These are phyloP conservation scores for Teratosphaeria viscida DNA, from an alignment of 2,329 filamentous ascomycete species.

Conservation along the genomic window DNA sequence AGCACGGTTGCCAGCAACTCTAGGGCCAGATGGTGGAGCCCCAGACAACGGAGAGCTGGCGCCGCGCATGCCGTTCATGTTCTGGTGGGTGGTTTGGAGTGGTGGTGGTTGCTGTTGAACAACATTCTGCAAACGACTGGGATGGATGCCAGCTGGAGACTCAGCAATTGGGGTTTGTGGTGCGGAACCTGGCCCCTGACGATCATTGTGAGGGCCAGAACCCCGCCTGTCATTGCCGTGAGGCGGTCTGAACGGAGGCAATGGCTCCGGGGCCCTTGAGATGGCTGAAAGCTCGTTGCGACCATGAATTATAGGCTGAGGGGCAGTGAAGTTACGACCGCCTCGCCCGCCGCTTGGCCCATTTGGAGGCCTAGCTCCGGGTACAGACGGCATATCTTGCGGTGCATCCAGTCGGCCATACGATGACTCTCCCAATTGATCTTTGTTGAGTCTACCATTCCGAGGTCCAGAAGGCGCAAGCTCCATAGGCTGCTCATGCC, in stretches of 20 bases:
- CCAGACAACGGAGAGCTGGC: slow-evolving; percentile 17
- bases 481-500: slow-evolving; percentile 24
- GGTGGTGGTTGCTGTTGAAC: slow-evolving; percentile 13
- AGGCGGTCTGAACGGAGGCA: slow-evolving; percentile 4
- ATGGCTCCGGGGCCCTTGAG: slow-evolving; percentile 2
- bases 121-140: slow-evolving; percentile 18
- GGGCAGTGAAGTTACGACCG: slow-evolving; percentile 30
- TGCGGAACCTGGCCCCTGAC: slow-evolving; percentile 9
- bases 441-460: slow-evolving; percentile 38
- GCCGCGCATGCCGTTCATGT: slow-evolving; percentile 13
- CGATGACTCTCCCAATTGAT: slow-evolving; percentile 23
- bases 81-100: slow-evolving; percentile 15
- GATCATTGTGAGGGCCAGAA: slow-evolving; percentile 14
- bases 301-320: slow-evolving; percentile 2
- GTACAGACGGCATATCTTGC: slow-evolving; percentile 46
- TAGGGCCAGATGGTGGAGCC: slow-evolving; percentile 20
- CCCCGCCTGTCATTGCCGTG: slow-evolving; percentile 7
- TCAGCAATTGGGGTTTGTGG: slow-evolving; percentile 19
- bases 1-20: slow-evolving; percentile 11
- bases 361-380: slow-evolving; percentile 32
- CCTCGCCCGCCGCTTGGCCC: slow-evolving; percentile 25
- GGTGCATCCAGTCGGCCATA: slow-evolving; percentile 40
- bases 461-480: slow-evolving; percentile 45
- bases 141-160: slow-evolving; percentile 15
- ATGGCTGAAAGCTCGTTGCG: slow-evolving; percentile 9